Evolutionary conservation across 805 yeast species (phyloP).

Genomic region (Pichia scutulata): DNA sequence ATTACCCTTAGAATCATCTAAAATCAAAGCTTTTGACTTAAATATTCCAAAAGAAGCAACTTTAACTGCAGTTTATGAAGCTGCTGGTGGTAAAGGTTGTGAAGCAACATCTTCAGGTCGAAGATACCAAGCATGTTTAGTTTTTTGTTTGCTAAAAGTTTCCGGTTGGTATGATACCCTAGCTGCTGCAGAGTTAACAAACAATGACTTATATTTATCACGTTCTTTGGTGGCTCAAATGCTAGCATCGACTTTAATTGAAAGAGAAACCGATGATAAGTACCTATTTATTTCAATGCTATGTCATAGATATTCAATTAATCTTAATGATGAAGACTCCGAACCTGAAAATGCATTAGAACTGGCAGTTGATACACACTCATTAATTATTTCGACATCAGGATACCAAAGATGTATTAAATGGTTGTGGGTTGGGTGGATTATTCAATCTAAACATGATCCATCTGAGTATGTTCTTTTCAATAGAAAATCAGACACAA

Average conservation of each 20-base stretch:
- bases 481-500: slow-evolving; percentile 47
- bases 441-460: slow-evolving; percentile 63
- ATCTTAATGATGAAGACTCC: slow-evolving; percentile 52
- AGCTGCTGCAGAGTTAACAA: slow-evolving; percentile 52
- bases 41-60: slow-evolving; percentile 53
- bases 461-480: slow-evolving; percentile 64
- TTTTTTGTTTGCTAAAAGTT: slow-evolving; percentile 69
- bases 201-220: slow-evolving; percentile 52
- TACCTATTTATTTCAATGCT: slow-evolving; percentile 68
- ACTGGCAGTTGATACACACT: slow-evolving; percentile 79
- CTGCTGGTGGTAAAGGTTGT: slow-evolving; percentile 76
- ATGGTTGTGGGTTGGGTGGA: slow-evolving; percentile 95
- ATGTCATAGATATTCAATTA: slow-evolving; percentile 65
- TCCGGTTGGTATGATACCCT: slow-evolving; percentile 68
- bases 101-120: slow-evolving; percentile 43
- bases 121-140: slow-evolving; percentile 59
- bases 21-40: slow-evolving; percentile 47
- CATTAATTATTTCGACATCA: slow-evolving; percentile 68
- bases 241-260: slow-evolving; percentile 64
- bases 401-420: slow-evolving; percentile 82
- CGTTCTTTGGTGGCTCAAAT: slow-evolving; percentile 67
- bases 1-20: slow-evolving; percentile 42
- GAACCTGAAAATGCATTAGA: slow-evolving; percentile 72
- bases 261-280: slow-evolving; percentile 47
- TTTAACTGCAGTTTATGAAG: slow-evolving; percentile 51